Conservation (phyloP, 805 yeast genomes). For the Cyberlindnera galapagoensis region DNA sequence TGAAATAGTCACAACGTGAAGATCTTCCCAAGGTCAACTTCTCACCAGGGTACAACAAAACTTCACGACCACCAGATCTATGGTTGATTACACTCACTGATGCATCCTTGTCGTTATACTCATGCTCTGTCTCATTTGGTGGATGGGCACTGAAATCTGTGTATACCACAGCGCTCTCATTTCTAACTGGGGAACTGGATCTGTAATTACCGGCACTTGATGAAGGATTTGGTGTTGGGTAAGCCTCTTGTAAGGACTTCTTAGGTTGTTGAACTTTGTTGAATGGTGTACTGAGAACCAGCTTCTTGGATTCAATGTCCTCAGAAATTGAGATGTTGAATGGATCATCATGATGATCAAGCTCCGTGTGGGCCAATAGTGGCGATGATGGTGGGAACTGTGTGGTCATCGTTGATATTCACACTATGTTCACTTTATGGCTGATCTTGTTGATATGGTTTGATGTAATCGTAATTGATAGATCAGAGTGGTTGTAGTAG, state of each 20-base stretch:
- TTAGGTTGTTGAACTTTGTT: slow-evolving; percentile 12
- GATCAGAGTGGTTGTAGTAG: too few species aligned
- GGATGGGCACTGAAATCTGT: too few species aligned
- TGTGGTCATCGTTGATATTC: slow-evolving; percentile 5
- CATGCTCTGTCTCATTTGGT: too few species aligned
- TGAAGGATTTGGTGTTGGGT: slow-evolving; percentile 74
- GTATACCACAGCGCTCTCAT: too few species aligned
- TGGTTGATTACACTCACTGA: too few species aligned
- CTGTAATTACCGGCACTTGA: slow-evolving; percentile 36
- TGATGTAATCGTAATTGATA: too few species aligned
- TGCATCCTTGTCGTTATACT: too few species aligned
- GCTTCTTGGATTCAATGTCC: slow-evolving; percentile 10
- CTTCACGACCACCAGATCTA: too few species aligned
- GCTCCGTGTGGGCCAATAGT: slow-evolving; percentile 19
- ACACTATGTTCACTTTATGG: too few species aligned
- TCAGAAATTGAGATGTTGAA: slow-evolving; percentile 9
- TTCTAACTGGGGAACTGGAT: slow-evolving; percentile 30
- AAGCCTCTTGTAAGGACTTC: slow-evolving; percentile 24
- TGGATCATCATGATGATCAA: slow-evolving; percentile 12
- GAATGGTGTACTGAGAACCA: slow-evolving; percentile 20
- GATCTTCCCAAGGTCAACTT: slow-evolving; percentile 45
- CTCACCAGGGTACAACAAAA: slow-evolving; percentile 16
- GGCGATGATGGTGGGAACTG: slow-evolving; percentile 36
- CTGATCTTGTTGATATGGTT: too few species aligned
- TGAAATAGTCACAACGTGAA: slow-evolving; percentile 43